Percentiles rank a stretch among this genome's conserved stretches.
These are phyloP conservation scores for Blastobotrys malaysiensis DNA, from an alignment of 1,139 yeast species.

Conservation along the genomic window DNA sequence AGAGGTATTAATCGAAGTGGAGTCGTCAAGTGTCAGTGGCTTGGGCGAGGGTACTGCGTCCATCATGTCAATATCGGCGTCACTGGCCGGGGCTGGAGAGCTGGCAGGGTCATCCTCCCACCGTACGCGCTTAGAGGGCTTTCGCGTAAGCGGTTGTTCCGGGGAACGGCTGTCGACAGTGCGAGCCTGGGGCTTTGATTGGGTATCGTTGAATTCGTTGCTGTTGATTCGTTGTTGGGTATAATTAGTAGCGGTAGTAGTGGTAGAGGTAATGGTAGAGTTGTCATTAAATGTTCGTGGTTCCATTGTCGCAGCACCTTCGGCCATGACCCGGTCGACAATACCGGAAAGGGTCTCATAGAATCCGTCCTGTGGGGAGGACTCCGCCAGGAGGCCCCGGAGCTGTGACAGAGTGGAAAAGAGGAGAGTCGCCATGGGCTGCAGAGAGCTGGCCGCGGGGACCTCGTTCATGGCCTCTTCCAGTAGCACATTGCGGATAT, in stretches of 20 bases:
- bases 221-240: slow-evolving; percentile 2
- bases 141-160: slow-evolving; percentile 12
- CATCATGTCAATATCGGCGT: neutral
- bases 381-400: neutral
- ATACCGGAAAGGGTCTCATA: neutral
- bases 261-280: neutral
- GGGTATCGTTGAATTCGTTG: slow-evolving; percentile 10
- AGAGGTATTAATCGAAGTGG: neutral
- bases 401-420: neutral
- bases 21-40: neutral
- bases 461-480: slow-evolving; percentile 12
- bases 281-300: neutral
- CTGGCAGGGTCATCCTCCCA: slow-evolving; percentile 25
- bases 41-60: neutral
- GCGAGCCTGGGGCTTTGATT: neutral
- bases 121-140: slow-evolving; percentile 25
- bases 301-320: neutral
- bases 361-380: neutral
- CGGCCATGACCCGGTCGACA: neutral
- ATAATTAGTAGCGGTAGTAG: neutral
- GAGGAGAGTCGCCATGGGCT: slow-evolving; percentile 7
- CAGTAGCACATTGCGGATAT: slow-evolving; percentile 14
- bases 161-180: slow-evolving; percentile 22
- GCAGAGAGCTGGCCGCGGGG: slow-evolving; percentile 13
- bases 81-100: neutral